phyloP scores from a whole-genome alignment of 106 monocot genomes.

The Apostasia ramifera region DNA sequence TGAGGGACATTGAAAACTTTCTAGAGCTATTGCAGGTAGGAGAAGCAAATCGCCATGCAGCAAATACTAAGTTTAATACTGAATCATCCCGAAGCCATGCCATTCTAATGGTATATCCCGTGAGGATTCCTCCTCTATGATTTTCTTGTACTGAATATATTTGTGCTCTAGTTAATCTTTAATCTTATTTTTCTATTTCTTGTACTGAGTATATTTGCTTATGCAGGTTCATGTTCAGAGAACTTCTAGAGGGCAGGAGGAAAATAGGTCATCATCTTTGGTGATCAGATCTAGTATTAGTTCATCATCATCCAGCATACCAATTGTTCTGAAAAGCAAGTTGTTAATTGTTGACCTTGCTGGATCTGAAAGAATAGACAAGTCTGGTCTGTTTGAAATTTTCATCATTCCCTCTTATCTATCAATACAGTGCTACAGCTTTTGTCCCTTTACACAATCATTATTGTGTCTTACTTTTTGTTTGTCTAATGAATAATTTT shows the following conservation, averaged over 20 bases:
- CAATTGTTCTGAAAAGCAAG: conserved; percentile 56
- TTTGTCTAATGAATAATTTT: no score
- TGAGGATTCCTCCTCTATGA: not conserved
- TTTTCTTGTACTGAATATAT: not conserved
- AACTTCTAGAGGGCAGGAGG: conserved; percentile 33
- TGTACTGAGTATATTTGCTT: not conserved
- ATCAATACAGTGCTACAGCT: not conserved
- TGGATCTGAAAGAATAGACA: conserved; percentile 78
- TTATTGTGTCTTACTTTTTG: no score
- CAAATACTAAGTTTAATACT: conserved; percentile 78
- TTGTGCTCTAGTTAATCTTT: not conserved
- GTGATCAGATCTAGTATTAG: conserved; percentile 5
- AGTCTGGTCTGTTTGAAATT: conserved; percentile 41
- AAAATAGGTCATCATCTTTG: conserved; percentile 15
- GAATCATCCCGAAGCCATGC: conserved; percentile 88
- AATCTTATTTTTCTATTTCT: not conserved
- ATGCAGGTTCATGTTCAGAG: conserved; percentile 52
- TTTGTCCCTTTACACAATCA: no score
- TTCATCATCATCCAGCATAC: conserved; percentile 20
- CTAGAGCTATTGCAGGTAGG: conserved; percentile 56
- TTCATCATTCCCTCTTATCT: not conserved
- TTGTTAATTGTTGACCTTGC: conserved; percentile 82
- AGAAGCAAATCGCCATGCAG: conserved; percentile 62
- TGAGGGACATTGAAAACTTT: conserved; percentile 49
- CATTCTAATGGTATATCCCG: conserved; percentile 40